Evolutionary conservation across 1,284 basidiomycete species (phyloP).

Genomic region (Boletus semigastroideus): DNA sequence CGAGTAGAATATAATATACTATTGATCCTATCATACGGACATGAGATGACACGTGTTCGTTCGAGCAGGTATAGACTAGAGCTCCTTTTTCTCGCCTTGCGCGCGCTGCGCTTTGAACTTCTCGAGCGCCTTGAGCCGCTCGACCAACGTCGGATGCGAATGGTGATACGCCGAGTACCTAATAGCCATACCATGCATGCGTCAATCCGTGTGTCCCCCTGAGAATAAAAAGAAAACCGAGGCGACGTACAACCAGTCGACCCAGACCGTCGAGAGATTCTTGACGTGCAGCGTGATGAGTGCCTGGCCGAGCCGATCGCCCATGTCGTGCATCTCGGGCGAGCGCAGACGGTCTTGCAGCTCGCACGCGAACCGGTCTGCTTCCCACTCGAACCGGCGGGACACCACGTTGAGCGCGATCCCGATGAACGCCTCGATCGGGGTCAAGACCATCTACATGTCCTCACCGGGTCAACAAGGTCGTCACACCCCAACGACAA

Average conservation of each 20-base stretch:
- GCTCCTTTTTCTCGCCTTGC: constrained; percentile 30
- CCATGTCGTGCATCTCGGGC: constrained; percentile 66
- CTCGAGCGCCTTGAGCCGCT: constrained; percentile 81
- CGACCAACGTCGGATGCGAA: constrained; percentile 88
- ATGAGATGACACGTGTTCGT: no score
- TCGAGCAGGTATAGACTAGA: constrained; percentile 6
- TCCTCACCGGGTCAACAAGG: background rate
- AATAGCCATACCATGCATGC: constrained; percentile 1
- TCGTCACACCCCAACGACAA: background rate
- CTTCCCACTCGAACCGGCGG: constrained; percentile 87
- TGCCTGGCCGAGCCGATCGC: constrained; percentile 76
- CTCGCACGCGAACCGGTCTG: constrained; percentile 79
- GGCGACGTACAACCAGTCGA: constrained; percentile 74
- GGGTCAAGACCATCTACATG: constrained; percentile 79
- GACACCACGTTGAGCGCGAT: constrained; percentile 81
- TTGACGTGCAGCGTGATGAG: constrained; percentile 84
- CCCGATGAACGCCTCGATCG: constrained; percentile 76
- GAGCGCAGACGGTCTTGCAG: constrained; percentile 51
- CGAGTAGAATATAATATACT: background rate
- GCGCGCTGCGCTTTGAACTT: constrained; percentile 41
- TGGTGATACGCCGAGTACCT: constrained; percentile 92
- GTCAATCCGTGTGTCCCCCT: background rate
- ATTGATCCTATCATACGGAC: background rate
- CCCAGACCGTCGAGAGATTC: constrained; percentile 89
- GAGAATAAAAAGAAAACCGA: background rate